These are phyloP conservation scores for Fagus sylvatica DNA, from an alignment of 306 rosid species.

Conservation along the genomic window DNA sequence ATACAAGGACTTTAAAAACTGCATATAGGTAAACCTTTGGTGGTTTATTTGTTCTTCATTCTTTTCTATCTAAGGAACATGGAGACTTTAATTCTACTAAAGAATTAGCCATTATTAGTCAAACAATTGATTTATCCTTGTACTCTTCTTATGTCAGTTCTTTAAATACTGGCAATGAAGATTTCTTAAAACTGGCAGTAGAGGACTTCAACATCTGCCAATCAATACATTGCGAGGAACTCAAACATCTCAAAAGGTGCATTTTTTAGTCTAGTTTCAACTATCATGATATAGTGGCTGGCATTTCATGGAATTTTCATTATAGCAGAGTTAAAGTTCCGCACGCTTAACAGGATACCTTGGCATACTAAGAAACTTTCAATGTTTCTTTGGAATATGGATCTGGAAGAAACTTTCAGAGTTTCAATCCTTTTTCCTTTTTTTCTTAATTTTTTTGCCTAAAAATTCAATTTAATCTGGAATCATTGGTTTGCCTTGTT, in stretches of 20 bases:
- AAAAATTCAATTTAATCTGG: neutral
- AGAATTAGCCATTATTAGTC: neutral
- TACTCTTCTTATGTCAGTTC: constrained; percentile 43
- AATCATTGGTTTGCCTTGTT: constrained; percentile 12
- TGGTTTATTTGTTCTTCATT: constrained; percentile 5
- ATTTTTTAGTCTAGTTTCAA: constrained; percentile 3
- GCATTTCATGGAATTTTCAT: constrained; percentile 5
- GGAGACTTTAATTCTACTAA: neutral
- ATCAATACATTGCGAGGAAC: constrained; percentile 59
- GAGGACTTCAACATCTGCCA: constrained; percentile 85
- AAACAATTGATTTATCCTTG: neutral
- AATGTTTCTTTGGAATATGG: neutral
- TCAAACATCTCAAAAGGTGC: constrained; percentile 59
- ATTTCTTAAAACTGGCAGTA: constrained; percentile 67
- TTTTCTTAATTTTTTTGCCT: neutral
- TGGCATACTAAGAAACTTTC: neutral
- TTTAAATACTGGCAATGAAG: constrained; percentile 57
- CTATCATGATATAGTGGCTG: neutral
- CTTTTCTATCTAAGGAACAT: neutral
- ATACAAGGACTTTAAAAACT: constrained; percentile 62
- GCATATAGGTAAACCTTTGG: constrained; percentile 52
- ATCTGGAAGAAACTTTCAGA: neutral
- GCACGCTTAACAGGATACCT: neutral
- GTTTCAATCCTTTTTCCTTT: no score
- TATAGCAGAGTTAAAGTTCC: constrained; percentile 1